These are phyloP conservation scores for Mucor saturninus DNA, from an alignment of 371 early-diverging fungal species.

Conservation along the genomic window DNA sequence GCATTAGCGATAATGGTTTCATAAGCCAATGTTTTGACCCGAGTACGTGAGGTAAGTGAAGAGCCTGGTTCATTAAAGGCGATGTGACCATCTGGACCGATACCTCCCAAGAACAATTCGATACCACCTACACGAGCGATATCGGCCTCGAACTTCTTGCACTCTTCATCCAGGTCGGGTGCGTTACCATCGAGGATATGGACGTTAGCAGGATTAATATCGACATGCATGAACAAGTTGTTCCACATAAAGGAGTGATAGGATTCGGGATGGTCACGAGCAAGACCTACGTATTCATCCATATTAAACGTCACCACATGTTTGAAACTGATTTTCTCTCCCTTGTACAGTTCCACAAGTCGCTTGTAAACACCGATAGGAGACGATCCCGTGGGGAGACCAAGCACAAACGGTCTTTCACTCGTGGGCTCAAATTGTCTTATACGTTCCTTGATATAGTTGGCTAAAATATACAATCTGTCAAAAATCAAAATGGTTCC, in stretches of 20 bases:
- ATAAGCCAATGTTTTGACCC: conserved; percentile 87
- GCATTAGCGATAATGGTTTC: conserved; percentile 89
- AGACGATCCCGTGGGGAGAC: conserved; percentile 84
- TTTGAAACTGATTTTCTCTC: conserved; percentile 61
- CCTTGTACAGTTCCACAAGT: conserved; percentile 51
- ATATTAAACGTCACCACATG: conserved; percentile 69
- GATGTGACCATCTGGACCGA: conserved; percentile 89
- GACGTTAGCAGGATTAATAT: conserved; percentile 79
- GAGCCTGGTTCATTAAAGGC: conserved; percentile 93
- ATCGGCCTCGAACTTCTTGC: conserved; percentile 75
- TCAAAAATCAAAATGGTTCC: background rate
- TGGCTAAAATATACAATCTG: conserved; percentile 10
- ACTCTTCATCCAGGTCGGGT: conserved; percentile 77
- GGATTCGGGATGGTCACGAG: conserved; percentile 79
- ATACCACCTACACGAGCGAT: conserved; percentile 73
- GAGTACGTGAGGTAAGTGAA: conserved; percentile 78
- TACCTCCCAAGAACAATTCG: conserved; percentile 45
- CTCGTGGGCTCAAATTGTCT: conserved; percentile 77
- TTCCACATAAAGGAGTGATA: conserved; percentile 91
- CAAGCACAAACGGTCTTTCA: conserved; percentile 81
- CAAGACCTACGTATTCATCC: conserved; percentile 67
- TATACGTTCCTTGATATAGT: conserved; percentile 59
- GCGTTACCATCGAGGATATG: conserved; percentile 86
- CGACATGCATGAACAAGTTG: conserved; percentile 81
- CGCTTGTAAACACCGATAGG: conserved; percentile 74